A percentile compares a stretch with the other conserved stretches of the same genome.
phyloP scores from a whole-genome alignment of 1,284 basidiomycete species.

The Cryptococcus neoformans region DNA sequence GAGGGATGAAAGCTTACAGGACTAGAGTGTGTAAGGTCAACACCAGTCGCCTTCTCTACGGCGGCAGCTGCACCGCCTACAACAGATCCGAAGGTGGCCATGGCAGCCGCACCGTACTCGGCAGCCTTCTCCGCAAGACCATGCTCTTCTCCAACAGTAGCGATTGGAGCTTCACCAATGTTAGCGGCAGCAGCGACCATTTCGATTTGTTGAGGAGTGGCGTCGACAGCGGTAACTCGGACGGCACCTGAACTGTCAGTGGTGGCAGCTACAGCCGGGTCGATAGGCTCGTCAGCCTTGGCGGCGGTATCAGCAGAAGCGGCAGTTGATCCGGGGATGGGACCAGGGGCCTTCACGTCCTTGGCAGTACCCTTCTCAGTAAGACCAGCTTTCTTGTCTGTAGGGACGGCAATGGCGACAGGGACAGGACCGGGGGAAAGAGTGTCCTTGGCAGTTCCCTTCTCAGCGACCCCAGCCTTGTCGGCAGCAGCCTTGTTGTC shows the following conservation, averaged over 20 bases:
- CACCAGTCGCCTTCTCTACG: slow-evolving; percentile 37
- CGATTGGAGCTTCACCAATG: slow-evolving; percentile 26
- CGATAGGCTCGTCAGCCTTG: not conserved
- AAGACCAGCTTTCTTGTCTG: not conserved
- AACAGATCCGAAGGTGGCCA: slow-evolving; percentile 29
- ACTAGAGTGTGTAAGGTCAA: slow-evolving; percentile 36
- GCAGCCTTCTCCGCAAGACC: slow-evolving; percentile 22
- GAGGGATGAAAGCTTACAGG: slow-evolving; percentile 29
- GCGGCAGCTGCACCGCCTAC: slow-evolving; percentile 25
- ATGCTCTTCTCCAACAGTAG: slow-evolving; percentile 13
- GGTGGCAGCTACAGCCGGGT: not conserved
- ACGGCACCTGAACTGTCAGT: slow-evolving; percentile 3
- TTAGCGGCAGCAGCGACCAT: slow-evolving; percentile 29
- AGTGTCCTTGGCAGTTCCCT: not conserved
- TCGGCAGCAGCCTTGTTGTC: not conserved
- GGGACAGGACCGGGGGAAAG: slow-evolving; percentile 2
- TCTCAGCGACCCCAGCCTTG: not conserved
- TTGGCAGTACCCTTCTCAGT: not conserved
- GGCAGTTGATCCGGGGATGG: not conserved
- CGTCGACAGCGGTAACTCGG: slow-evolving; percentile 5
- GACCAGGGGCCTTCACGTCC: not conserved
- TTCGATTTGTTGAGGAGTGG: slow-evolving; percentile 18
- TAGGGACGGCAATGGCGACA: not conserved
- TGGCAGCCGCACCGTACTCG: slow-evolving; percentile 26
- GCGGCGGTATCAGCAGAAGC: not conserved